Conservation (phyloP, 129 eudicot genomes). For the Flaveria linearis region DNA sequence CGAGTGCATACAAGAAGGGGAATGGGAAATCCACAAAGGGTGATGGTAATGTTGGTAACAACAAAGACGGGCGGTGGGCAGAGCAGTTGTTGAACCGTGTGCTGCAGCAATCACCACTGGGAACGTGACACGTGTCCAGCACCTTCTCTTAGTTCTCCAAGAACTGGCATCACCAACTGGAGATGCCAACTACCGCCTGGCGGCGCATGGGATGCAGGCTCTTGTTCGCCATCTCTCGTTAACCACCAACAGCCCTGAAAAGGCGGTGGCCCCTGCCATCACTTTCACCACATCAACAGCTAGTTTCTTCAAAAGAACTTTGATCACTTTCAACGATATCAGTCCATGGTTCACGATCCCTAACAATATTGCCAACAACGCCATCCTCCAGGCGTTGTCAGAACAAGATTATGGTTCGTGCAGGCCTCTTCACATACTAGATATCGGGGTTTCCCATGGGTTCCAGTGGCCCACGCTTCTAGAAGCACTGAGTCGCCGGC, state of each 20-base stretch:
- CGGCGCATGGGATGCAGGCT: conserved; percentile 72
- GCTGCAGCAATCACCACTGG: conserved; percentile 64
- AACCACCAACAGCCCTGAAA: conserved; percentile 34
- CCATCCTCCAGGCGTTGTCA: conserved; percentile 67
- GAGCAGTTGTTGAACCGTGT: conserved; percentile 83
- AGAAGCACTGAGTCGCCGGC: conserved; percentile 64
- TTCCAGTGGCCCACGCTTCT: conserved; percentile 85
- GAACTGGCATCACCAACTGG: conserved; percentile 78
- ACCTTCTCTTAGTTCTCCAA: conserved; percentile 64
- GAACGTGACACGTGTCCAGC: conserved; percentile 69
- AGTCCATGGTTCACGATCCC: conserved; percentile 88
- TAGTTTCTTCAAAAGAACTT: conserved; percentile 50
- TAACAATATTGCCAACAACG: conserved; percentile 74
- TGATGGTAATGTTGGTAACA: conserved; percentile 36
- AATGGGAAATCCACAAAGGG: conserved; percentile 37
- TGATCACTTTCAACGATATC: conserved; percentile 68
- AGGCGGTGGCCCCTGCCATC: conserved; percentile 12
- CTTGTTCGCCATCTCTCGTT: conserved; percentile 62
- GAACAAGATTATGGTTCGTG: conserved; percentile 38
- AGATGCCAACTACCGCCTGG: conserved; percentile 76
- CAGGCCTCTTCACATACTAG: conserved; percentile 62
- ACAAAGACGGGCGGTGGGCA: conserved; percentile 79
- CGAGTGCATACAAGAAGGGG: conserved; percentile 52
- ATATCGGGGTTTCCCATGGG: conserved; percentile 83
- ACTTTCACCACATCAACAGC: conserved; percentile 59